phyloP scores from a whole-genome alignment of 2,329 filamentous ascomycete genomes.

The Pseudonectria foliicola region DNA sequence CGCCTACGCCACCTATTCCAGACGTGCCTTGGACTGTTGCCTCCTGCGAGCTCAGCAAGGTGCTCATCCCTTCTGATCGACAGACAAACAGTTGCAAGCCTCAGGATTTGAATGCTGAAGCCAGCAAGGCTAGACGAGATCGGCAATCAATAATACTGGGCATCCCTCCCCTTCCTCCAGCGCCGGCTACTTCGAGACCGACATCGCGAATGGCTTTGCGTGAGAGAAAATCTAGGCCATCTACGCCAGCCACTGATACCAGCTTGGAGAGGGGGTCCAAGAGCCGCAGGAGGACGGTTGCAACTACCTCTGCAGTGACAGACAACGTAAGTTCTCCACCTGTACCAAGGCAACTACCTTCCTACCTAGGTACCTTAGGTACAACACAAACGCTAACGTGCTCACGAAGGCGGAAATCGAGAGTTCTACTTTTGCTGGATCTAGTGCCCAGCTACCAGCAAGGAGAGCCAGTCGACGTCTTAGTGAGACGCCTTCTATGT shows the following conservation, averaged over 20 bases:
- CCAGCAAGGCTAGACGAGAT: conserved; percentile 56
- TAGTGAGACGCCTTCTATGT: conserved; percentile 39
- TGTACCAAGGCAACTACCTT: too few relatives aligned
- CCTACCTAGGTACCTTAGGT: not conserved
- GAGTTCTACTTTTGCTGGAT: conserved; percentile 23
- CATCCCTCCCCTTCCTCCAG: conserved; percentile 19
- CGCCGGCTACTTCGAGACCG: conserved; percentile 32
- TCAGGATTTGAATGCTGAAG: conserved; percentile 71
- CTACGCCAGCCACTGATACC: conserved; percentile 45
- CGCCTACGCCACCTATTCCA: conserved; percentile 63
- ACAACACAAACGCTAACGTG: conserved; percentile 4
- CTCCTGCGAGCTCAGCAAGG: conserved; percentile 72
- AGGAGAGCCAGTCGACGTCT: conserved; percentile 39
- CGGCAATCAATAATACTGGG: conserved; percentile 46
- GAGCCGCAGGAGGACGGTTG: conserved; percentile 56
- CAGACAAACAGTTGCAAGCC: conserved; percentile 68
- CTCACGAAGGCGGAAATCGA: conserved; percentile 26
- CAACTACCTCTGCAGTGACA: conserved; percentile 30
- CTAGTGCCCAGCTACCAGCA: conserved; percentile 17
- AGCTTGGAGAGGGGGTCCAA: conserved; percentile 21
- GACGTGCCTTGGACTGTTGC: conserved; percentile 81
- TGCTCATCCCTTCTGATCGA: conserved; percentile 70
- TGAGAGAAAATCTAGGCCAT: conserved; percentile 56
- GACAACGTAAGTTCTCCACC: conserved; percentile 21
- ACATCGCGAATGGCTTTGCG: conserved; percentile 65